Conservation (phyloP, 164 flowering plant genomes). For the Tetrastigma voinierianum region DNA sequence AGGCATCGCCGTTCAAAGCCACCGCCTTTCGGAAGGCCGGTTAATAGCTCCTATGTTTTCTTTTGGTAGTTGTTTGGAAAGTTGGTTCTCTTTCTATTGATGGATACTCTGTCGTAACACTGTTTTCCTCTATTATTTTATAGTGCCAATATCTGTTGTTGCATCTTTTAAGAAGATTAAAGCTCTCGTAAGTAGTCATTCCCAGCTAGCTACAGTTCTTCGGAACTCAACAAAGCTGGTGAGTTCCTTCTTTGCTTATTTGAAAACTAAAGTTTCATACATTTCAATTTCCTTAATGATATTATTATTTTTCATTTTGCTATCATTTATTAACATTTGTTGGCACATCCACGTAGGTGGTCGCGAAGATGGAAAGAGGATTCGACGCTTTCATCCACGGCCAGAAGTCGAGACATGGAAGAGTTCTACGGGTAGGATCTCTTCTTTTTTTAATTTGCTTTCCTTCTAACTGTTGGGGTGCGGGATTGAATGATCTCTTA, state of each 20-base stretch:
- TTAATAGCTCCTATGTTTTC: too few species aligned
- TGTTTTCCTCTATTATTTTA: conserved; percentile 15
- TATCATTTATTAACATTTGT: not conserved
- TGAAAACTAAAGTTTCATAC: not conserved
- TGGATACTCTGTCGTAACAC: not conserved
- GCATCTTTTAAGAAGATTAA: conserved; percentile 93
- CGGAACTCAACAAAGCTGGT: conserved; percentile 82
- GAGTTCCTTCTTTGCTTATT: conserved; percentile 25
- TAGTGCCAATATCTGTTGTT: conserved; percentile 91
- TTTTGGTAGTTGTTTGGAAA: too few species aligned
- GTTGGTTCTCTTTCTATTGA: too few species aligned
- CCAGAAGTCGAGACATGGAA: conserved; percentile 74
- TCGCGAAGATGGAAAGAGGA: conserved; percentile 91
- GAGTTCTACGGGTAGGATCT: conserved; percentile 77
- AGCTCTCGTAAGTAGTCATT: conserved; percentile 49
- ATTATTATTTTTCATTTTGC: not conserved
- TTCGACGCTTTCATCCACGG: conserved; percentile 63
- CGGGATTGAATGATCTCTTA: not conserved
- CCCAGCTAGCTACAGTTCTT: conserved; percentile 75
- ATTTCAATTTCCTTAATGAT: not conserved
- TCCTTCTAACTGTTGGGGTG: not conserved
- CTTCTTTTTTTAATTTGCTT: not conserved
- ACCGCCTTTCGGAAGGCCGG: too few species aligned
- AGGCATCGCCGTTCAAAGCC: too few species aligned
- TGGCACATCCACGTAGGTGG: conserved; percentile 46